Evolutionary conservation across 352 stramenopile species (phyloP), one percentile per base, ranked within the genome.

Genomic region (Globisporangium ultimum): DNA sequence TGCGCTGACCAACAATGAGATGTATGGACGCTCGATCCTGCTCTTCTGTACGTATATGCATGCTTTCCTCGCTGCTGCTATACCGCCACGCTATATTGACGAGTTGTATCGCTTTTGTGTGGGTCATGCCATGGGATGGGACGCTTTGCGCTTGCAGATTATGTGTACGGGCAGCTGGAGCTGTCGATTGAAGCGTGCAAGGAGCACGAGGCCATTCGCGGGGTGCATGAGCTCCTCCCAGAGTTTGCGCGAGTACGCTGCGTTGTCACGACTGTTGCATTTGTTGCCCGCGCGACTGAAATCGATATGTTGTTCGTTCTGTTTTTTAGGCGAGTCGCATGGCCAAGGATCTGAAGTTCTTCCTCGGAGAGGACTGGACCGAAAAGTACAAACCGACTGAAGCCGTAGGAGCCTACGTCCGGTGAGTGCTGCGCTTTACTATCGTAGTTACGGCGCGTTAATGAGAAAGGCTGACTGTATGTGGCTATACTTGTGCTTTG

Each of bases 81-180:
- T 36, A 36, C 28, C 40, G 40, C 18, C 17, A n/a, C 40, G 17
- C 17, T 45, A 2, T 45, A 10, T 5, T 45, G 40, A 45, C 32
- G 20, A 15, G 52, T 47, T 6, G 3, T 40, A 13, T 12, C 28
- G 24, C 24, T 32, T 32, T 36, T 36, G 28, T 36, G 7, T 36
- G 1, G 24, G 24, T 32, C 24, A 32, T 32, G 24, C 24, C 24
- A 32, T 57, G 12, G 32, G 20, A 6, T 32, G 48, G 41, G 6
- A 22, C 2, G 7, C 42, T 13, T 15, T 51, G 18, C 43, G 32
- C 17, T 45, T 50, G 21, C n/a, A 91, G 81, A 89, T 67, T 88
- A 81, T 60, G 61, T 91, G 7, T 88, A 86, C 48, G 71, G 57
- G 36, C 81, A 91, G 49, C 62, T 91, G 13, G 81, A 91, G 64